Conservation (phyloP, 805 yeast species). For the Yarrowia deformans region DNA sequence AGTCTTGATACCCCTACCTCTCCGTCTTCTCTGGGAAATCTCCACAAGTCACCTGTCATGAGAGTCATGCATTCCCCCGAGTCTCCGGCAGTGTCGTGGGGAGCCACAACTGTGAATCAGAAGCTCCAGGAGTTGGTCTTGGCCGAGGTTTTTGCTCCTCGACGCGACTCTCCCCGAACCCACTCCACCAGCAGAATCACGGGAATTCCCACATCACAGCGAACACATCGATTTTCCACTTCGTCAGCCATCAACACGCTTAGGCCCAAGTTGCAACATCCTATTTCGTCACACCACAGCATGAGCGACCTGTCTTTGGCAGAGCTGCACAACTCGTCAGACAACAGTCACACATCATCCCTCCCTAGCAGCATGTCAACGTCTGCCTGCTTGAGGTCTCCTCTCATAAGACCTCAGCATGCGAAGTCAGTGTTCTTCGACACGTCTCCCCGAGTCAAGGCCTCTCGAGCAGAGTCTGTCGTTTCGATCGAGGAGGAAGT, state of each 20-base stretch:
- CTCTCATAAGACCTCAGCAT: constrained; percentile 16
- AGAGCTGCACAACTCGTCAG: constrained; percentile 20
- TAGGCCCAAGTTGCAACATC: constrained; percentile 18
- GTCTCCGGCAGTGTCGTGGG: constrained; percentile 49
- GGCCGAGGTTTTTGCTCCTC: constrained; percentile 73
- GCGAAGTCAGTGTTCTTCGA: constrained; percentile 29
- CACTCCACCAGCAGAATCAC: constrained; percentile 13
- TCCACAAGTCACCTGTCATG: constrained; percentile 32
- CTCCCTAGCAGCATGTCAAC: constrained; percentile 27
- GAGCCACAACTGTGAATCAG: constrained; percentile 74
- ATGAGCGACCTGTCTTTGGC: constrained; percentile 30
- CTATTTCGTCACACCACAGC: constrained; percentile 25
- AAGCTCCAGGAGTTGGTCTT: constrained; percentile 73
- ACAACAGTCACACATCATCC: constrained; percentile 23
- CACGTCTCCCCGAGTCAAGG: constrained; percentile 23
- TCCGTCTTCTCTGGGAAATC: constrained; percentile 16
- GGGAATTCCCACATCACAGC: constrained; percentile 33
- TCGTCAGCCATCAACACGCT: constrained; percentile 20
- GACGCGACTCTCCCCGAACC: constrained; percentile 41
- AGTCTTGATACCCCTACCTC: constrained; percentile 21
- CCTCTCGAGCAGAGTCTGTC: constrained; percentile 26
- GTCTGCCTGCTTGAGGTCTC: constrained; percentile 17
- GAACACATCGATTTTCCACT: constrained; percentile 31
- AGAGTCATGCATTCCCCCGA: constrained; percentile 34
- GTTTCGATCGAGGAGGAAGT: constrained; percentile 26